A percentile compares a stretch with the other conserved stretches of the same genome.
phyloP scores from a whole-genome alignment of 129 eudicot species.

The Lonicera japonica region DNA sequence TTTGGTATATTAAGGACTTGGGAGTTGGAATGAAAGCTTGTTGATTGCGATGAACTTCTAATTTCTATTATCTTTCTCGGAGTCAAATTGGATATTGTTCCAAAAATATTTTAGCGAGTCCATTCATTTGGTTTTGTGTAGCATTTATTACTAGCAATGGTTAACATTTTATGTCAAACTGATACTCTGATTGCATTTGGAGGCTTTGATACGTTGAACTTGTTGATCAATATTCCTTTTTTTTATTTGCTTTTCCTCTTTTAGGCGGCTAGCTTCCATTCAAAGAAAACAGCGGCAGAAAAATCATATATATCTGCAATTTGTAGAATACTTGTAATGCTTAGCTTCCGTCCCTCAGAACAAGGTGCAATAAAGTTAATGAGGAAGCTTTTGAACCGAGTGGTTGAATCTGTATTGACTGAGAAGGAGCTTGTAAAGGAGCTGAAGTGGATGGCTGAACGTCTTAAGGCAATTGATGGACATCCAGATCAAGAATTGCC shows the following conservation, averaged over 20 bases:
- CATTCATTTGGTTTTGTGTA: not conserved
- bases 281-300: slow-evolving; percentile 76
- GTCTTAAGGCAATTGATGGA: slow-evolving; percentile 46
- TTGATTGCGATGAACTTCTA: too few relatives aligned
- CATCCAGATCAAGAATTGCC: slow-evolving; percentile 58
- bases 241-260: not conserved
- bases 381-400: slow-evolving; percentile 56
- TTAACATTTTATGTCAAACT: not conserved
- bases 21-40: too few relatives aligned
- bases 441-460: slow-evolving; percentile 58
- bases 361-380: slow-evolving; percentile 62
- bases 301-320: slow-evolving; percentile 73
- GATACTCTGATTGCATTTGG: not conserved
- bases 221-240: not conserved
- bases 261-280: slow-evolving; percentile 54
- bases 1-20: too few relatives aligned
- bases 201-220: not conserved
- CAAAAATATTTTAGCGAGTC: not conserved
- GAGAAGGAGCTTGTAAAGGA: slow-evolving; percentile 77
- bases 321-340: slow-evolving; percentile 51
- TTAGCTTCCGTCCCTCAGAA: slow-evolving; percentile 54
- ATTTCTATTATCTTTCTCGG: too few relatives aligned
- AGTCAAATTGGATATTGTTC: too few relatives aligned
- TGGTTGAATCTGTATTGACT: slow-evolving; percentile 42
- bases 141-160: not conserved